phyloP scores from a whole-genome alignment of 208 protist genomes.

The Leishmania guyanensis region DNA sequence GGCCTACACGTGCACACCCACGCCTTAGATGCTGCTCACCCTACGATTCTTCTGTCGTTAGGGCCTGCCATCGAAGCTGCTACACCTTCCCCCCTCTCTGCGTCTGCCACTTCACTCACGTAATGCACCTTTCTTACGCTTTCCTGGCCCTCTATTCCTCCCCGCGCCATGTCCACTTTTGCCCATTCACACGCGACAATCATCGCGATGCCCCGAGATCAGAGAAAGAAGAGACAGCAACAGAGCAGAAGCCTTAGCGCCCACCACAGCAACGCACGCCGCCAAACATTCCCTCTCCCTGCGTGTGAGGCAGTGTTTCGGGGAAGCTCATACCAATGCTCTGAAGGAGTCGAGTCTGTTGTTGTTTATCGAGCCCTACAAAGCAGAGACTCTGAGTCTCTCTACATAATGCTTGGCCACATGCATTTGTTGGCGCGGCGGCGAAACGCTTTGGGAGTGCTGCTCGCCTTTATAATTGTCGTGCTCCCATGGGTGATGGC shows the following conservation, averaged over 20 bases:
- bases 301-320: not conserved
- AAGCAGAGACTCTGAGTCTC: not conserved
- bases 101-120: not conserved
- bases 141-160: not conserved
- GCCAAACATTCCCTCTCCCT: not conserved
- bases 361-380: not conserved
- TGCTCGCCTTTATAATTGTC: not conserved
- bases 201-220: not conserved
- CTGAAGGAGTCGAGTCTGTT: not conserved
- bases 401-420: not conserved
- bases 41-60: not conserved
- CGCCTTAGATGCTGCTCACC: not conserved
- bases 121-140: not conserved
- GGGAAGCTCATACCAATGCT: not conserved
- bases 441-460: not conserved
- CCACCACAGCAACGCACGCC: not conserved
- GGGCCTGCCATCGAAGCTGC: not conserved
- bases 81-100: not conserved
- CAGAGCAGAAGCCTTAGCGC: not conserved
- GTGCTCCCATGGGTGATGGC: slow-evolving; percentile 4
- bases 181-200: not conserved
- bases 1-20: not conserved
- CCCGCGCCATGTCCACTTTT: not conserved
- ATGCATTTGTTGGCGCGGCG: not conserved
- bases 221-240: not conserved